phyloP scores from a whole-genome alignment of 169 alveolate species.

The Babesia bigemina region DNA sequence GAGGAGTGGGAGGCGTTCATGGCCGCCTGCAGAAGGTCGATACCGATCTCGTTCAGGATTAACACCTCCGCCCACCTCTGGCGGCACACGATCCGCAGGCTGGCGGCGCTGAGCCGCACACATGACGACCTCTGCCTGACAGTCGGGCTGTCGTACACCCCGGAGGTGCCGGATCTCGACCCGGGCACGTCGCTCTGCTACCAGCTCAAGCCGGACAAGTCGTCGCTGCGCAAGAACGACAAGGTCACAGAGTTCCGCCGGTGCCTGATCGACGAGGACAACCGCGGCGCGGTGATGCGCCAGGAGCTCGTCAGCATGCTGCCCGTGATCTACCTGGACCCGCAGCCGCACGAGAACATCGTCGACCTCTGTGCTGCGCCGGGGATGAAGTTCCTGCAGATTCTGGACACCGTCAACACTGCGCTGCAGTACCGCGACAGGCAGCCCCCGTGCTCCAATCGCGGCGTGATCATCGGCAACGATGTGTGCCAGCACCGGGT shows the following conservation, averaged over 20 bases:
- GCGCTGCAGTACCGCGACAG: slow-evolving; percentile 21
- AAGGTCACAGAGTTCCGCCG: slow-evolving; percentile 59
- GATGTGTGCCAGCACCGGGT: slow-evolving; percentile 64
- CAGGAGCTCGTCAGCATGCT: slow-evolving; percentile 96
- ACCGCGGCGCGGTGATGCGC: slow-evolving; percentile 91
- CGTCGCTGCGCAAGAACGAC: slow-evolving; percentile 71
- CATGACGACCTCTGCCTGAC: slow-evolving; percentile 16
- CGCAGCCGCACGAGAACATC: slow-evolving; percentile 85
- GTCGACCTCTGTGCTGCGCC: slow-evolving; percentile 98
- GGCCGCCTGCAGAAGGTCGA: slow-evolving; percentile 52
- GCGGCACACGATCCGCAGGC: slow-evolving; percentile 33
- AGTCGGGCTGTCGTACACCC: slow-evolving; percentile 7
- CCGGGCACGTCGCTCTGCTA: slow-evolving; percentile 13
- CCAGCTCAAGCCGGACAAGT: slow-evolving; percentile 53
- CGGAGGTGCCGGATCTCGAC: slow-evolving; percentile 8
- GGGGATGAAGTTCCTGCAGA: slow-evolving; percentile 72
- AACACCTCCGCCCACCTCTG: slow-evolving; percentile 46
- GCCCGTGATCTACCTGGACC: slow-evolving; percentile 91
- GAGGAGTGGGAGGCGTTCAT: slow-evolving; percentile 71
- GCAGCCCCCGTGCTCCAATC: slow-evolving; percentile 31
- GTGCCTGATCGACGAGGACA: slow-evolving; percentile 82
- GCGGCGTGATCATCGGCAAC: slow-evolving; percentile 67
- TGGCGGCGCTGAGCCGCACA: not conserved
- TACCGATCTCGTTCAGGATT: slow-evolving; percentile 76
- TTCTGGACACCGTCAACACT: slow-evolving; percentile 48